Evolutionary conservation across 169 alveolate genomes (phyloP), one percentile per base, ranked within the genome.

Genomic region (Plasmodium relictum): DNA sequence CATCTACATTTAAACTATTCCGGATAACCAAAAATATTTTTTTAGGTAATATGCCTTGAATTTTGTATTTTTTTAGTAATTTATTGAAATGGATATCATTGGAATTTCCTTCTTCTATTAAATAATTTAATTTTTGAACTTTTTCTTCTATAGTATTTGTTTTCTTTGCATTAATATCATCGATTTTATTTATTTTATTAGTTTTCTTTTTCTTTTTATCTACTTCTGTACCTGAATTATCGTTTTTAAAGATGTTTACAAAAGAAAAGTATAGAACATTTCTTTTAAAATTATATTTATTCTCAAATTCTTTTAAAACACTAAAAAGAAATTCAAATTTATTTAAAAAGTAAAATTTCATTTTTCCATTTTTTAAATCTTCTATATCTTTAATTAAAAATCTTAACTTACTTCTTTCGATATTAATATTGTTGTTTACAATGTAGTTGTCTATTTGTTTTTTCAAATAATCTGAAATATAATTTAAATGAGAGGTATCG

Each of bases 321-420:
- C 66, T 58, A 26, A 70, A 83, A 31, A 83, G 85, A 44, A 83
- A 83, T 56, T 66, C 91, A 58, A 66, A 83, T 69, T 69, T 83
- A 39, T 83, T 70, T 62, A 83, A 70, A 83, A 83, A 83, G 52
- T 83, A 63, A 56, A 83, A 83, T 83, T 83, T 83, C 91, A 83
- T 83, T 83, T 70, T 83, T 48, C 91, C 91, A 68, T 69, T 68
- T 83, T 68, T 37, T 83, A 83, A 83, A 70, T 83, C 91, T 18
- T 83, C 91, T 16, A 83, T 83, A 69, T 83, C 91, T 58, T 83
- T 83, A 44, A 83, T 83, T 39, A 83, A 44, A 83, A 83, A 83
- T 54, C 91, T 61, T 3, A 83, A 52, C 39, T 83, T 83, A 45
- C 91, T 83, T 45, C 31, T 83, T 70, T 83, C 91, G 10, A 83